phyloP scores from a whole-genome alignment of 2,329 filamentous ascomycete species.

The Cytospora leucostoma region DNA sequence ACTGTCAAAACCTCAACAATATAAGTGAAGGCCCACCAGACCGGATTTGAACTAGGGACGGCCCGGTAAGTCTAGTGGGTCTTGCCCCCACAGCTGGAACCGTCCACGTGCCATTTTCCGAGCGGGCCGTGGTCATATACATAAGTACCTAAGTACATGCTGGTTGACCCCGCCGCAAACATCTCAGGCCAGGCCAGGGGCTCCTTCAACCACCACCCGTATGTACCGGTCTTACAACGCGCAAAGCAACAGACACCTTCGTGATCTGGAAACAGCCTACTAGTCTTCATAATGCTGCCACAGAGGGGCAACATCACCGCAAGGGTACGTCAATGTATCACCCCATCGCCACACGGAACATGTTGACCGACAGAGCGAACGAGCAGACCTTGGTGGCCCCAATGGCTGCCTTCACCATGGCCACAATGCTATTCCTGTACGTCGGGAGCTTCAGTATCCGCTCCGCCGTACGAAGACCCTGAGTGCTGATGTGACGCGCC shows the following conservation, averaged over 20 bases:
- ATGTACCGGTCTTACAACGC: too few species aligned
- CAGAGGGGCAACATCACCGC: constrained; percentile 24
- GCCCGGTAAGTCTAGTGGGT: too few species aligned
- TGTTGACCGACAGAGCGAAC: not conserved
- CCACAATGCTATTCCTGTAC: constrained; percentile 24
- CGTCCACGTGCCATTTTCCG: too few species aligned
- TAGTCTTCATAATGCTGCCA: constrained; percentile 15
- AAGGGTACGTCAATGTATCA: constrained; percentile 2
- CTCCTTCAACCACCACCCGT: too few species aligned
- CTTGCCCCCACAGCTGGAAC: too few species aligned
- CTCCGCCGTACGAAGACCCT: not conserved
- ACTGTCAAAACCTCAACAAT: not conserved
- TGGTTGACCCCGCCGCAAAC: too few species aligned
- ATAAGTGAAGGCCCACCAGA: not conserved
- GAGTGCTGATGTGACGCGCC: not conserved
- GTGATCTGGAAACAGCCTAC: too few species aligned
- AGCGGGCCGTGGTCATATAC: too few species aligned
- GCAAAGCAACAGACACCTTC: too few species aligned
- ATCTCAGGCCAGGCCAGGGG: too few species aligned
- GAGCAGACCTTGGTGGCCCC: constrained; percentile 26
- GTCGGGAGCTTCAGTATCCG: not conserved
- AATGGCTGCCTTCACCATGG: constrained; percentile 27
- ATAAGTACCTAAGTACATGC: too few species aligned
- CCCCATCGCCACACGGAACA: not conserved
- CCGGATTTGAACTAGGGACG: too few species aligned